phyloP scores from a whole-genome alignment of 2,329 filamentous ascomycete species.

The Aspergillus hortae region DNA sequence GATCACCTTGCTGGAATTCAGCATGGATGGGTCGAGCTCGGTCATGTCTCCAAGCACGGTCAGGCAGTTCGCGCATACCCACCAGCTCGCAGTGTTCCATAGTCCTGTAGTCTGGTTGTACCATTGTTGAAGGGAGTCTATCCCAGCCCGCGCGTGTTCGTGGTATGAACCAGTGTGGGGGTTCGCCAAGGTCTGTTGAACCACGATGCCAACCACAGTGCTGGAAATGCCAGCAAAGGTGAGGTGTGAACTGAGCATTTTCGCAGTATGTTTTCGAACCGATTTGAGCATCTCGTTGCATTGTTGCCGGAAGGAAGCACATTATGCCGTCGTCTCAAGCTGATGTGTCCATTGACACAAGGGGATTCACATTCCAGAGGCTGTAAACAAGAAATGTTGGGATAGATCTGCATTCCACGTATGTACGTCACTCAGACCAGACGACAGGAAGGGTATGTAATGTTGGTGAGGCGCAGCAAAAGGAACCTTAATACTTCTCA shows the following conservation, averaged over 20 bases:
- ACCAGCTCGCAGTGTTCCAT: conserved; percentile 67
- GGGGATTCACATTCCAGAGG: too few relatives aligned
- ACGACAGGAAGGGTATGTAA: too few relatives aligned
- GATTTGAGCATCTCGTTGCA: background rate
- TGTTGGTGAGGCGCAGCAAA: too few relatives aligned
- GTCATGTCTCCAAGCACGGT: conserved; percentile 59
- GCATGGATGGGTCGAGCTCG: conserved; percentile 30
- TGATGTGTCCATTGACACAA: too few relatives aligned
- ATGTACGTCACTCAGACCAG: too few relatives aligned
- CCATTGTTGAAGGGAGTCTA: conserved; percentile 55
- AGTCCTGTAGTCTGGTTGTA: conserved; percentile 60
- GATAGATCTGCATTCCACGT: too few relatives aligned
- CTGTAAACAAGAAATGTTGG: too few relatives aligned
- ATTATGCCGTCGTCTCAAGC: too few relatives aligned
- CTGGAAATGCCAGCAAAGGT: background rate
- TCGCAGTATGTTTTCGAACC: too few relatives aligned
- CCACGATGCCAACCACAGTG: background rate
- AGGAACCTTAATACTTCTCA: too few relatives aligned
- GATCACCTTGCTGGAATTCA: conserved; percentile 32
- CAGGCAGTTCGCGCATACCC: conserved; percentile 67
- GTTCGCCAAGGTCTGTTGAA: background rate
- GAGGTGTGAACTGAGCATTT: background rate
- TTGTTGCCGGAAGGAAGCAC: too few relatives aligned
- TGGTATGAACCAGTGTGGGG: background rate
- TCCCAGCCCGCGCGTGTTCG: background rate